Conservation (phyloP, 768 basidiomycete genomes). For the Nidula microcarpa region DNA sequence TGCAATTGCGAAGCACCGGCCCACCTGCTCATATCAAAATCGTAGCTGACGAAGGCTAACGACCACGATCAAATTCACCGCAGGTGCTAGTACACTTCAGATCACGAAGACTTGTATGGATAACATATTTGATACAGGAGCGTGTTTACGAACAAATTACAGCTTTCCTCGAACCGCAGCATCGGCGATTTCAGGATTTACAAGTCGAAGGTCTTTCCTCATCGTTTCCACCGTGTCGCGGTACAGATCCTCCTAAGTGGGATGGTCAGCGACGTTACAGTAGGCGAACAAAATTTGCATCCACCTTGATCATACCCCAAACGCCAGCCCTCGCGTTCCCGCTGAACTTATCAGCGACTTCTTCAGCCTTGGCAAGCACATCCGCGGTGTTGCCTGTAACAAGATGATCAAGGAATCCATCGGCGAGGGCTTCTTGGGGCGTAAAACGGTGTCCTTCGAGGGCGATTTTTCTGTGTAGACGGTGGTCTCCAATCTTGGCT, state of each 20-base stretch:
- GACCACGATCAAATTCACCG: too few species aligned
- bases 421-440: conserved; percentile 61
- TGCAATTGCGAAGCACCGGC: too few species aligned
- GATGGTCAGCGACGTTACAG: not conserved
- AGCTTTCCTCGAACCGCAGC: conserved; percentile 47
- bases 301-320: conserved; percentile 73
- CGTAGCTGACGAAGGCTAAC: too few species aligned
- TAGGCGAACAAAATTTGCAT: conserved; percentile 1
- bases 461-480: conserved; percentile 64
- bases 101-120: too few species aligned
- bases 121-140: too few species aligned
- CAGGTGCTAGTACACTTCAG: too few species aligned
- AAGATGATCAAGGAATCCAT: conserved; percentile 69
- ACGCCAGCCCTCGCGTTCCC: conserved; percentile 54
- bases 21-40: too few species aligned
- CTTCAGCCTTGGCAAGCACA: conserved; percentile 60
- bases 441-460: conserved; percentile 81
- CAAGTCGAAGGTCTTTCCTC: conserved; percentile 28
- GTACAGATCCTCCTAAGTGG: conserved; percentile 48
- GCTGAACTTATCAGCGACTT: conserved; percentile 53
- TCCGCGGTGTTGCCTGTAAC: conserved; percentile 56
- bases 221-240: conserved; percentile 46
- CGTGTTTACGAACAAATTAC: conserved; percentile 11
- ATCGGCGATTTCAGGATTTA: conserved; percentile 39
- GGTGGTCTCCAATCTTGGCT: conserved; percentile 60